Base-by-base conservation (phyloP, 495 filamentous ascomycete genomes). In the Penicillium angulare region DNA sequence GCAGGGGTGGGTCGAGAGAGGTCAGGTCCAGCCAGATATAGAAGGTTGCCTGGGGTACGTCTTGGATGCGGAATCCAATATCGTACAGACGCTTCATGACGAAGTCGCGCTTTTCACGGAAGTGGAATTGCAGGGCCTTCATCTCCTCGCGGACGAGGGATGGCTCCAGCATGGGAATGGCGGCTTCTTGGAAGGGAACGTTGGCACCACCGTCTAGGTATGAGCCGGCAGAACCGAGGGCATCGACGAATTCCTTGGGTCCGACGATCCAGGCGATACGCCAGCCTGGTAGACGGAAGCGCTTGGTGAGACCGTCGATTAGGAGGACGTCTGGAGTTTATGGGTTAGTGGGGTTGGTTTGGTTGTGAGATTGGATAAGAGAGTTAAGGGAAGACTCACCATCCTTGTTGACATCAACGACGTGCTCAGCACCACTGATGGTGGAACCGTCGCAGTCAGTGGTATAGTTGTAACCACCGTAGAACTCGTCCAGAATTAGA, bases 131-230 rank as follows among this genome's bases (percentile, higher is more conserved):
- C 45, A 97, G 79, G 16, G 89, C 88, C 36, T 79, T 79, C 92
- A 97, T 97, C 70, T 97, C 92, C n/a, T 67, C 71, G 55, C 79
- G 78, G 17, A 97, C 92, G 16, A 87, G 79, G 3, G 70, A 65
- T 0, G 92, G 92, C 52, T 95, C 88, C 9, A 97, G 84, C 89
- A 97, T 95, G 2, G 86, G 81, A 43, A 97, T 81, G 7, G 92
- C 90, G 23, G 92, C 92, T 66, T 96, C 87, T 67, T 97, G 92
- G 81, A 97, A 96, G 18, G 92, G 91, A 4, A 88, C 91, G 63
- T 95, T 96, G 61, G 90, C 88, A 51, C 92, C 92, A 49, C 92
- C 92, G 60, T 97, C 92, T n/a, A 97, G 85, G 75, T 96, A 97
- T 3, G 85, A 89, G 26, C 92, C 92, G 59, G 92, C 95, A 29